Evolutionary conservation across 2,329 filamentous ascomycete species (phyloP), one percentile per base, ranked within the genome.

Genomic region (Arthrobotrys sinensis): DNA sequence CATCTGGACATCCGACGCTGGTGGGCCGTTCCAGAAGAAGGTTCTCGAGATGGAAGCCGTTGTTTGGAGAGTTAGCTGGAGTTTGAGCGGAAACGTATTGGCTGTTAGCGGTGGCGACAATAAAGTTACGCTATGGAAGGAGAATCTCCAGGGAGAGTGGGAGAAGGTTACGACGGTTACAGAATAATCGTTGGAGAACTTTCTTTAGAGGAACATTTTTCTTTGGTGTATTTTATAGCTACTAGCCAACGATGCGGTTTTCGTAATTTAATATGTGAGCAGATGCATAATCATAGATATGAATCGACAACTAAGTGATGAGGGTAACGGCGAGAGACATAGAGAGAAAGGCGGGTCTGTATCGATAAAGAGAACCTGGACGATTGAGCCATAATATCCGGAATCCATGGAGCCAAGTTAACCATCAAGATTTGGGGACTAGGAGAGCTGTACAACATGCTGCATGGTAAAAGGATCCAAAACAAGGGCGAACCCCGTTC

Each of bases 61-160:
- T 55, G 89, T 97, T 76, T 99, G 96, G 96, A 91, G 96, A 70
- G 96, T 97, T 53, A 97, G 93, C 88, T 99, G 96, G 96, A 97
- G 94, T 82, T 87, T 98, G 83, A 97, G 93, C 85, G 96, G 96
- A 65, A 99, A 99, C 84, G 94, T 98, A 19, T 88, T 99, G 82
- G 96, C 96, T 8, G 93, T 97, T 80, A 96, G 92, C 83, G 93
- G 93, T 45, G 93, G 92, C 28, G 95, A 99, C 86, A 99, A 99
- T 88, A 94, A 96, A 86, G 94, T 99, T 70, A 96, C 92, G 67
- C 85, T 99, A 84, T 99, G 95, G 95, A 99, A 98, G 89, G 96
- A 99, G 89, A 97, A 97, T 84, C 87, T 99, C 82, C 92, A 92
- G 84, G 96, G 96, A 69, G 93, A 97, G 83, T 99, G 96, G 96